Evolutionary conservation across 2,329 filamentous ascomycete genomes (phyloP).

Genomic region (Aspergillaceae sp.): DNA sequence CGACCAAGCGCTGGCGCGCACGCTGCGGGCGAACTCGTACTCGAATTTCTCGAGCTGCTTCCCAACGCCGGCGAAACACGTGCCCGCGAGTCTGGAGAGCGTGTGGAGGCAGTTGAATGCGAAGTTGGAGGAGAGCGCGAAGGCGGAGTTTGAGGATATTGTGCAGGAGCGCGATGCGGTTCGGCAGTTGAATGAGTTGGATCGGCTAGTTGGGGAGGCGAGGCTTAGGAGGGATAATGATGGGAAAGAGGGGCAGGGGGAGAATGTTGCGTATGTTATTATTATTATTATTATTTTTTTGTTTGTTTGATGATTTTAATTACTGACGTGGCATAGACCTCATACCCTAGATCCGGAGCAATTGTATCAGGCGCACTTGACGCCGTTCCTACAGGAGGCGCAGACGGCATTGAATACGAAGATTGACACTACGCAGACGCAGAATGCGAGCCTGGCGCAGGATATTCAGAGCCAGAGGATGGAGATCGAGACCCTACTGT

Average conservation of each 20-base stretch:
- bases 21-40: constrained; percentile 53
- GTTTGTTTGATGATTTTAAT: background rate
- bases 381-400: constrained; percentile 46
- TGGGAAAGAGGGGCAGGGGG: constrained; percentile 22
- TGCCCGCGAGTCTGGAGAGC: constrained; percentile 47
- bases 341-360: constrained; percentile 51
- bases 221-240: constrained; percentile 41
- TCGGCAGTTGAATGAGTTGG: constrained; percentile 51
- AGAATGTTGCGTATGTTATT: constrained; percentile 40
- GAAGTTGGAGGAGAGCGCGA: constrained; percentile 50
- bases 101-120: constrained; percentile 52
- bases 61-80: constrained; percentile 52
- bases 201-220: constrained; percentile 52
- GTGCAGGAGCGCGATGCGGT: constrained; percentile 49
- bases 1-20: constrained; percentile 49
- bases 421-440: constrained; percentile 41
- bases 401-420: constrained; percentile 42
- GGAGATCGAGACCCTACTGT: constrained; percentile 50
- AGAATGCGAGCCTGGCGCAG: constrained; percentile 47
- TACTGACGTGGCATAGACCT: constrained; percentile 33
- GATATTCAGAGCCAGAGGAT: constrained; percentile 46
- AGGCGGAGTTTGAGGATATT: constrained; percentile 54
- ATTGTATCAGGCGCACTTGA: constrained; percentile 51
- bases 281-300: constrained; percentile 2
- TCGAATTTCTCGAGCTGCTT: constrained; percentile 56